A percentile compares a stretch with the other conserved stretches of the same genome.
Conservation (phyloP, 352 stramenopile genomes). For the Pythium sp. region DNA sequence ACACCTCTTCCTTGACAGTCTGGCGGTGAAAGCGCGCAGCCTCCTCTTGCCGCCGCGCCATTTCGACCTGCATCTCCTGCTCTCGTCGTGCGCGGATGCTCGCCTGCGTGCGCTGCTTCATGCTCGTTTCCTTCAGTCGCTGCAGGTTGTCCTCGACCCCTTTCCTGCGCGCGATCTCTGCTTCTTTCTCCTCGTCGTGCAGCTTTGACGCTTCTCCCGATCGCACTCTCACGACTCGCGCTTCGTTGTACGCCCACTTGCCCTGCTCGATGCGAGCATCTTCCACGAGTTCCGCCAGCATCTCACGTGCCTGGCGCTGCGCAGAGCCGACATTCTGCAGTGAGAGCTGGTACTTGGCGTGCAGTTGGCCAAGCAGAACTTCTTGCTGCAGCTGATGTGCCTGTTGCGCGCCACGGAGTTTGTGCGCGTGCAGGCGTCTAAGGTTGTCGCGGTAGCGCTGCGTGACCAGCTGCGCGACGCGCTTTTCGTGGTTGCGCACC, state of each 20-base stretch:
- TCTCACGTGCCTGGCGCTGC: constrained; percentile 56
- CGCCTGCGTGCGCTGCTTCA: constrained; percentile 40
- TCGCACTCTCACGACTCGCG: constrained; percentile 27
- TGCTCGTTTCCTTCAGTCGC: constrained; percentile 37
- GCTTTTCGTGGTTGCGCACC: constrained; percentile 59
- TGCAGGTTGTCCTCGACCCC: constrained; percentile 47
- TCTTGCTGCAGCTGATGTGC: constrained; percentile 33
- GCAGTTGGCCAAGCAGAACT: constrained; percentile 41
- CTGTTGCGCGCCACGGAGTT: constrained; percentile 26
- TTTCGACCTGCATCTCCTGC: constrained; percentile 29
- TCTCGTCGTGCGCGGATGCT: constrained; percentile 35
- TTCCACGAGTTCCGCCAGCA: constrained; percentile 51
- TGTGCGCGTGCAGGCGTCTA: constrained; percentile 37
- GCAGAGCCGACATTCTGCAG: constrained; percentile 60
- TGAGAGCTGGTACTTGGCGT: constrained; percentile 52
- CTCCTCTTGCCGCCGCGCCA: constrained; percentile 28
- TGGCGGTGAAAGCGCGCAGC: constrained; percentile 22
- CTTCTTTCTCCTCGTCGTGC: constrained; percentile 24
- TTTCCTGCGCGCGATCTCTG: constrained; percentile 24
- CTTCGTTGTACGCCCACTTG: constrained; percentile 55
- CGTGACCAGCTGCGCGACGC: constrained; percentile 63
- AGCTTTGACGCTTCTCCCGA: constrained; percentile 31
- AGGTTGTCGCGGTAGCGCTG: constrained; percentile 70
- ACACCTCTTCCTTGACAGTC: constrained; percentile 36
- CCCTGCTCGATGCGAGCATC: constrained; percentile 44